Percentiles rank a stretch among this genome's conserved stretches.
These are phyloP conservation scores for Iris macrosiphon DNA, from an alignment of 106 monocot species.

Conservation along the genomic window DNA sequence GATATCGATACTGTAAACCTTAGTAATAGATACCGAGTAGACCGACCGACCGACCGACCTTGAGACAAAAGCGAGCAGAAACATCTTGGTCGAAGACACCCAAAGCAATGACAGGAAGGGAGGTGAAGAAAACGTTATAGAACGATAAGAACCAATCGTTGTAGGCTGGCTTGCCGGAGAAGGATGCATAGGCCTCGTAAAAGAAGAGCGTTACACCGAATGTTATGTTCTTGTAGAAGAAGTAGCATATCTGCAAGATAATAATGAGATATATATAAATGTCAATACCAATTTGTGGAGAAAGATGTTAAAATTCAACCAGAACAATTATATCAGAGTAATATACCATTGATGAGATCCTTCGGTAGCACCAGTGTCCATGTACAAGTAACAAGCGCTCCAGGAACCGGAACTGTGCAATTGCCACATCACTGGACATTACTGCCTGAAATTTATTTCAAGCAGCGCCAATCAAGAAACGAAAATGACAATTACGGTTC, in stretches of 20 bases:
- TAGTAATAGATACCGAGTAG: too few species aligned
- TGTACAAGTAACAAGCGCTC: constrained; percentile 80
- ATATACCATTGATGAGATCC: constrained; percentile 85
- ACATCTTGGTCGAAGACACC: constrained; percentile 98
- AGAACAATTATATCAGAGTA: neutral
- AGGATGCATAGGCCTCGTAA: constrained; percentile 75
- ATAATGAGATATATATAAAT: neutral
- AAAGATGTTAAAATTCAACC: neutral
- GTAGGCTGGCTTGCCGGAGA: constrained; percentile 80
- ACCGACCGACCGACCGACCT: constrained; percentile 40
- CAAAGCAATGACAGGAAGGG: constrained; percentile 81
- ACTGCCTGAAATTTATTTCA: constrained; percentile 71
- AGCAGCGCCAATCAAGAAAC: too few species aligned
- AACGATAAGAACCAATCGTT: constrained; percentile 82
- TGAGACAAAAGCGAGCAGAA: constrained; percentile 74
- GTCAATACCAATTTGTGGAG: neutral
- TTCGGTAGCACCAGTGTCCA: constrained; percentile 86
- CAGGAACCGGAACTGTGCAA: constrained; percentile 81
- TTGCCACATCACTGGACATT: constrained; percentile 64
- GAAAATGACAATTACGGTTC: too few species aligned
- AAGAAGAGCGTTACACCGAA: constrained; percentile 85
- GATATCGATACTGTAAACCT: too few species aligned
- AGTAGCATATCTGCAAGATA: constrained; percentile 83
- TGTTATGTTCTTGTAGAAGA: constrained; percentile 93
- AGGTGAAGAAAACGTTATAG: constrained; percentile 87